Evolutionary conservation across 208 protist species (phyloP), one percentile per base, ranked within the genome.

Genomic region (Tritrichomonas foetus): DNA sequence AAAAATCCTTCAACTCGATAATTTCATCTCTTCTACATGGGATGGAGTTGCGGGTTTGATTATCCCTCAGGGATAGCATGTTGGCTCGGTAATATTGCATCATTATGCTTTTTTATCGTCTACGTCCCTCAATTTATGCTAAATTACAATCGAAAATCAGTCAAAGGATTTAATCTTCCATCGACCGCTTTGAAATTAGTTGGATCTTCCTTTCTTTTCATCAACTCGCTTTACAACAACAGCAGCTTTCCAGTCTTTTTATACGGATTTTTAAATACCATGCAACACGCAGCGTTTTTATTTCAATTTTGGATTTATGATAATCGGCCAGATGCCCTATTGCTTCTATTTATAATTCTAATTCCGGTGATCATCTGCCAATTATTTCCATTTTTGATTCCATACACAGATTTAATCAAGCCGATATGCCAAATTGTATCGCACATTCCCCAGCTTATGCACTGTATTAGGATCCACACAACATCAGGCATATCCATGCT

Each of bases 61-160:
- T n/a, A n/a, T n/a, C n/a, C n/a, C n/a, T n/a, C n/a, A n/a, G n/a
- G n/a, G n/a, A n/a, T n/a, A n/a, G n/a, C n/a, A n/a, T n/a, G n/a
- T n/a, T n/a, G 69, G 69, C 69, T 75, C 0, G 69, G 69, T 36
- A 75, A 75, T 44, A 41, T n/a, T 20, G 69, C 69, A 3, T 75
- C 69, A 5, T 11, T 75, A 16, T 75, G 69, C 33, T 75, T 75
- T 16, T 75, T 75, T 75, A 36, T 75, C 3, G 69, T 75, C 41
- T 75, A 75, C 33, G 69, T 75, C 41, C 69, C 69, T 13, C 69
- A 75, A 36, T 75, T 75, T 75, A 75, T 75, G 20, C 69, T 75
- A 16, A 75, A 75, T 75, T 75, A 47, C 33, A 75, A n/a, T 5
- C 22, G 69, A 36, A 75, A 75, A 75, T 75, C 69, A 44, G 36